Base-by-base conservation (phyloP, 2,329 filamentous ascomycete genomes). In the Knufia fluminis region DNA sequence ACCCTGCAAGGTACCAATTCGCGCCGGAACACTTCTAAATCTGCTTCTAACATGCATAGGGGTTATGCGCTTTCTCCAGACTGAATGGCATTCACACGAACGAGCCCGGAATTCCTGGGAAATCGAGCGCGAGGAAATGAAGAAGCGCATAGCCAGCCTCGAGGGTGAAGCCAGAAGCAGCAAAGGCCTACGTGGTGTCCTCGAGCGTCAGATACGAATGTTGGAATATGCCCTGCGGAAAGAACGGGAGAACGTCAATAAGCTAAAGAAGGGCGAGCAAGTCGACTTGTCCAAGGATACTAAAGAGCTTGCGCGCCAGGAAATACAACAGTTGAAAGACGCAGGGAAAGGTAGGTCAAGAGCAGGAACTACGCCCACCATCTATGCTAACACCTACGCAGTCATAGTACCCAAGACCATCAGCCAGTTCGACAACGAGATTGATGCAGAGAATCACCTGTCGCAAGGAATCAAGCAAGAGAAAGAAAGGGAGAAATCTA, bases 71-170 rank as follows among this genome's bases (percentile, higher is more conserved):
- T 98, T 98, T 67, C 80, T 98, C 33, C 92, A 98, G 71, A 92
- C 92, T 42, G 91, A 98, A 78, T 98, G 92, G 92, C 92, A 98
- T 70, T 85, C 88, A 59, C 91, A 98, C 68, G 92, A 98, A 71
- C 86, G 92, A 69, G 92, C 96, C 65, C 82, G 92, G 61, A 98
- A 98, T 70, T 84, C 89, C 32, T 98, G 92, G 92, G 92, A 98
- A 69, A 98, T 98, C 65, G 92, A 98, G 70, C 84, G 89, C 64
- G 92, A 94, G 61, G 92, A 98, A 72, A 97, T 98, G 92, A 95
- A 94, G 73, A 89, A 87, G 59, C 83, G 94, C 63, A 96, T 98
- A 71, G 91, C 91, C 46, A 85, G 86, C 62, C 79, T 97, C 57
- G 92, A 98, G 69, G 92, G 92, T 48, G 87, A 94, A 59, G 80